Conservation (phyloP, 441 rosid species). For the Gossypium laxum region DNA sequence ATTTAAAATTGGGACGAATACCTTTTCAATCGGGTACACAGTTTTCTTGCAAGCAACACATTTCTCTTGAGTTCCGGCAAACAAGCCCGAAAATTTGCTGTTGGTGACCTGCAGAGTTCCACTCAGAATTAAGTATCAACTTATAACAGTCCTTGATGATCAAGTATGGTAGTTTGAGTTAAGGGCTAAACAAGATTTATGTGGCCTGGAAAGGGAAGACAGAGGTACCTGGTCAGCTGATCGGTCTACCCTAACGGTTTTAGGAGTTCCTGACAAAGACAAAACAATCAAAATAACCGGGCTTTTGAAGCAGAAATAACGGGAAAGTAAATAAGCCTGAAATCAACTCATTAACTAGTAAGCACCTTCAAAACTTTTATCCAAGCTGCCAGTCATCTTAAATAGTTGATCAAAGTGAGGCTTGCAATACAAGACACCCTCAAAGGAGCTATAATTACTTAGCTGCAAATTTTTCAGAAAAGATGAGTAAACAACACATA, state of each 20-base stretch:
- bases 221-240: conserved; percentile 46
- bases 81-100: conserved; percentile 53
- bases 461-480: conserved; percentile 30
- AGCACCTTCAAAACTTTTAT: conserved; percentile 61
- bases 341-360: background rate
- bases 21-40: conserved; percentile 67
- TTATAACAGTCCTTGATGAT: background rate
- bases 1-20: conserved; percentile 12
- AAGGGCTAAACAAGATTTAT: conserved; percentile 4
- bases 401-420: conserved; percentile 72
- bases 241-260: conserved; percentile 41
- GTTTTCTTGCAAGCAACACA: conserved; percentile 66
- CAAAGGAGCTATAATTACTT: conserved; percentile 54
- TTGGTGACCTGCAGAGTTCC: conserved; percentile 30
- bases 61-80: conserved; percentile 71
- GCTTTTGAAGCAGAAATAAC: background rate
- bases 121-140: background rate
- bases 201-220: background rate
- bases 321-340: background rate
- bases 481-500: background rate
- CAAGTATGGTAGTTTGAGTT: background rate
- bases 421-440: conserved; percentile 68
- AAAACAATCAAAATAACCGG: background rate
- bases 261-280: conserved; percentile 41
- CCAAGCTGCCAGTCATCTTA: conserved; percentile 68